Evolutionary conservation across 192 early-diverging fungal species (phyloP).

Genomic region (Thamnidium elegans): DNA sequence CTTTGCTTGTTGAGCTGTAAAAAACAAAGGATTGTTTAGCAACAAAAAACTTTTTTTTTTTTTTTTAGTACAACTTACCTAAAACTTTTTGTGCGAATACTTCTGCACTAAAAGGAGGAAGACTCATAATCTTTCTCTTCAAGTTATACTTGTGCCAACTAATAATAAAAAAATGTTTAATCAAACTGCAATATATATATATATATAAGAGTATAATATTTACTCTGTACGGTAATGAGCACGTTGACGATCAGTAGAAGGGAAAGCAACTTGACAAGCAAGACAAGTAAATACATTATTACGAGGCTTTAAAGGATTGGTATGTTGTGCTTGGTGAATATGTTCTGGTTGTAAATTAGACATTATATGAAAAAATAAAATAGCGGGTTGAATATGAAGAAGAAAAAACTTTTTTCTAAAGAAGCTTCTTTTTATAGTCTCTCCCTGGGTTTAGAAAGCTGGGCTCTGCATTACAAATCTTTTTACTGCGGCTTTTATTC

Average conservation of each 20-base stretch:
- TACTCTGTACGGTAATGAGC: slow-evolving; percentile 89
- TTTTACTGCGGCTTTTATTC: too few species aligned
- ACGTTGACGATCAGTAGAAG: slow-evolving; percentile 86
- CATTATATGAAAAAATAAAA: too few species aligned
- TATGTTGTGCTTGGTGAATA: slow-evolving; percentile 7
- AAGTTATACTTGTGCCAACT: slow-evolving; percentile 98
- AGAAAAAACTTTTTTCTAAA: too few species aligned
- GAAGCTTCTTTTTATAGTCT: too few species aligned
- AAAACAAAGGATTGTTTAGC: neutral
- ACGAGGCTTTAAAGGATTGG: slow-evolving; percentile 15
- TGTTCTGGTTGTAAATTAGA: too few species aligned
- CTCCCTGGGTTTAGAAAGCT: too few species aligned
- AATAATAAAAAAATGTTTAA: neutral
- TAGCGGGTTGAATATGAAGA: too few species aligned
- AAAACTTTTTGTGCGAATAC: slow-evolving; percentile 79
- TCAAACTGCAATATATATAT: neutral
- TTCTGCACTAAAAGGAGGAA: slow-evolving; percentile 81
- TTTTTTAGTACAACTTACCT: slow-evolving; percentile 16
- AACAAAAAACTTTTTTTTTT: neutral
- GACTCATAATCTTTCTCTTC: slow-evolving; percentile 92
- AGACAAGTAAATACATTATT: slow-evolving; percentile 73
- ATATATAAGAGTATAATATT: slow-evolving; percentile 2
- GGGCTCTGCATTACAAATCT: too few species aligned
- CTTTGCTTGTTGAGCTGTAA: slow-evolving; percentile 59
- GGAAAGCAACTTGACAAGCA: slow-evolving; percentile 92